Percentiles rank a stretch among this genome's conserved stretches.
These are phyloP conservation scores for Cocos nucifera DNA, from an alignment of 176 grass and related monocot species.

Conservation along the genomic window DNA sequence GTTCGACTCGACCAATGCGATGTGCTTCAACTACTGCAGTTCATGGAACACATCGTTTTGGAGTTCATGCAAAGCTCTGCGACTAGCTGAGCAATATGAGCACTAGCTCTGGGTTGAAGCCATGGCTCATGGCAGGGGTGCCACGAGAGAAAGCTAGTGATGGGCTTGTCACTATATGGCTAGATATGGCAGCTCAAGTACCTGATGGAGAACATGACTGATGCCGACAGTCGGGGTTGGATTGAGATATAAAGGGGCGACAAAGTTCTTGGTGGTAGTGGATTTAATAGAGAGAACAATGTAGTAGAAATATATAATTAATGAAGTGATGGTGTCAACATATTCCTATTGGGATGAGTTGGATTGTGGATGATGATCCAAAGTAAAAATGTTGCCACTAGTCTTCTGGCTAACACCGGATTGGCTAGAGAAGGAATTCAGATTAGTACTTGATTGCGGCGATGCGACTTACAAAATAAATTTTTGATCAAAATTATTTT, in stretches of 20 bases:
- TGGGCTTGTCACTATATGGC: constrained; percentile 9
- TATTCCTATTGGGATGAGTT: too few relatives aligned
- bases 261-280: background rate
- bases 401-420: too few relatives aligned
- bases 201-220: background rate
- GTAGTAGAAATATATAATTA: background rate
- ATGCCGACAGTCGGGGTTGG: background rate
- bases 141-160: background rate
- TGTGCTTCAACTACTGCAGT: constrained; percentile 4
- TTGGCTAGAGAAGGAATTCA: too few relatives aligned
- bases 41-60: background rate
- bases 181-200: background rate
- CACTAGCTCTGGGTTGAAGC: constrained; percentile 1
- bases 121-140: constrained; percentile 4
- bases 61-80: background rate
- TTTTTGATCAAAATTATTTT: too few relatives aligned
- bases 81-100: background rate
- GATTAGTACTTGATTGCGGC: too few relatives aligned
- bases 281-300: background rate
- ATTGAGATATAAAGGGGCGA: background rate
- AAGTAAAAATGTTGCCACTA: too few relatives aligned
- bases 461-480: too few relatives aligned
- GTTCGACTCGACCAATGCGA: constrained; percentile 10
- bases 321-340: background rate
- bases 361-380: too few relatives aligned